Evolutionary conservation across 2,329 filamentous ascomycete genomes (phyloP), one percentile per base, ranked within the genome.

Genomic region (Colletotrichum limetticola): DNA sequence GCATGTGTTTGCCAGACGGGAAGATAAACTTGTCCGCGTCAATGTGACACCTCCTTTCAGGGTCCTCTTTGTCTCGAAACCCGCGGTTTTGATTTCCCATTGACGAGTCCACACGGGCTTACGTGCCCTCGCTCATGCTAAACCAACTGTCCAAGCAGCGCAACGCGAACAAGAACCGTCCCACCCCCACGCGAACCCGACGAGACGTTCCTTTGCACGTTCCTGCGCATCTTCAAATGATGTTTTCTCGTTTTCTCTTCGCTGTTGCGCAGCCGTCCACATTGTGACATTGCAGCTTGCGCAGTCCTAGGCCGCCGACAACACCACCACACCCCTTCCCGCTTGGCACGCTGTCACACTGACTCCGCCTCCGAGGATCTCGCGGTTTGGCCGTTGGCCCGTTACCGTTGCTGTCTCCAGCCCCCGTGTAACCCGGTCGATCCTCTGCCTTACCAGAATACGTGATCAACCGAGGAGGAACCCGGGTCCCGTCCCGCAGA

Each of bases 61-160:
- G 1, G 79, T 80, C 74, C 42, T 80, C 81, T 24, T 74, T 71
- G 67, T 82, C 77, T 59, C 73, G 8, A 56, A 24, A 28, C 56
- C 42, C 42, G 42, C 19, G 19, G 42, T 49, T 49, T 49, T 49
- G 42, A 49, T 49, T 49, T 49, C 42, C 42, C 42, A 49, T 49
- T 49, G 32, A n/a, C 30, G 61, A 68, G 62, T 42, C n/a, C 19
- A 75, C 75, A 83, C 84, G 61, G 78, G 76, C 74, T 82, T 81
- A 62, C 85, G 80, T n/a, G 84, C 84, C 77, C 86, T 87, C 37
- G 67, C 80, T 83, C 80, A 85, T 84, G 64, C 79, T 83, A 55
- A 82, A 76, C 1, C 85, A 52, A 52, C 37, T 42, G 42, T 49
- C 42, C 59, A 16, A n/a, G 7, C 37, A n/a, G 26, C 26, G 19